Percentiles rank a stretch among this genome's conserved stretches.
Evolutionary conservation across 1,284 basidiomycete genomes (phyloP).

Genomic region (Puccinia horiana): DNA sequence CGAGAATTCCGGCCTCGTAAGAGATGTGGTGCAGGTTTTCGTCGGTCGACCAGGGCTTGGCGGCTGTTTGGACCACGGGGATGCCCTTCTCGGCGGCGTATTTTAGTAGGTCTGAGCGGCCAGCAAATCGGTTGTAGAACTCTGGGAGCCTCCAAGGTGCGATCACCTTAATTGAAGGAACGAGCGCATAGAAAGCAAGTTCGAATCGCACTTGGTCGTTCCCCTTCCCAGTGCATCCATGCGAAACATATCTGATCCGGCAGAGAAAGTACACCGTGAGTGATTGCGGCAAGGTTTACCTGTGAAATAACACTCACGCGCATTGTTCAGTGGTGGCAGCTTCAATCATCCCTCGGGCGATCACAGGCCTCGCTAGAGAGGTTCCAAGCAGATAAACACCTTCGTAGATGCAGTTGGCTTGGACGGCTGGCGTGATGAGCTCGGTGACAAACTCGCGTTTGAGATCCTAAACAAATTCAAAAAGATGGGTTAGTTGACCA

Average conservation of each 20-base stretch:
- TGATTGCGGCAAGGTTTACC: not conserved
- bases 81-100: constrained; percentile 88
- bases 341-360: constrained; percentile 97
- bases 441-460: constrained; percentile 93
- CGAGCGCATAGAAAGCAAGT: constrained; percentile 96
- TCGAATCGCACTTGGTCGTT: constrained; percentile 99
- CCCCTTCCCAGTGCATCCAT: constrained; percentile 98
- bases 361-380: constrained; percentile 95
- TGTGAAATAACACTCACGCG: constrained; percentile 66
- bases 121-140: constrained; percentile 97
- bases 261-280: not conserved
- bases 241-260: constrained; percentile 77
- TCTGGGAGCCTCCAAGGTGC: constrained; percentile 95
- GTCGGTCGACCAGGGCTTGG: constrained; percentile 96
- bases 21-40: constrained; percentile 99
- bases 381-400: constrained; percentile 98
- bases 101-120: constrained; percentile 85
- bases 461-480: constrained; percentile 68
- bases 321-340: constrained; percentile 85
- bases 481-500: not conserved
- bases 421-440: constrained; percentile 92
- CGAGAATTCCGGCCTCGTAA: constrained; percentile 97
- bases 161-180: constrained; percentile 97
- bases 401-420: constrained; percentile 99
- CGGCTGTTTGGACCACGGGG: constrained; percentile 89